phyloP scores from a whole-genome alignment of 2,329 filamentous ascomycete species.

The Penicillium sp. region DNA sequence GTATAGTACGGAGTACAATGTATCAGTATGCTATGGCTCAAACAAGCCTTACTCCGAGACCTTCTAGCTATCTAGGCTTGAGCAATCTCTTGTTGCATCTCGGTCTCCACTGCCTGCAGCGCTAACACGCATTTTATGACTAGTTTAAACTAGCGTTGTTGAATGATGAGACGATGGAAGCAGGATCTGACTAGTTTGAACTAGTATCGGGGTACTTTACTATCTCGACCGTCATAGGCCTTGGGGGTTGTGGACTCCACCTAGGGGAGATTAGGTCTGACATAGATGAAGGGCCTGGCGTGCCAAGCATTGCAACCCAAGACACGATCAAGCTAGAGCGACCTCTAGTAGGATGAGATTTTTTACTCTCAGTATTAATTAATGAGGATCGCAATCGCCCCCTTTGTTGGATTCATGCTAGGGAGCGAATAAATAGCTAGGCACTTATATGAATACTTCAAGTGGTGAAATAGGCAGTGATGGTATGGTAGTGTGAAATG shows the following conservation, averaged over 20 bases:
- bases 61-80: background rate
- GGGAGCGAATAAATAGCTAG: too few species aligned
- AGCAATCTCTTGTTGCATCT: background rate
- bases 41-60: background rate
- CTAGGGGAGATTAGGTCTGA: slow-evolving; percentile 19
- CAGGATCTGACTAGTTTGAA: background rate
- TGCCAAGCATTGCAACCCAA: slow-evolving; percentile 15
- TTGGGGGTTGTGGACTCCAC: background rate
- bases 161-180: background rate
- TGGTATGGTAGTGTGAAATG: too few species aligned
- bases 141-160: background rate
- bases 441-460: too few species aligned
- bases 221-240: background rate
- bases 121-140: background rate
- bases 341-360: too few species aligned
- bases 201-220: background rate
- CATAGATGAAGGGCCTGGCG: slow-evolving; percentile 21
- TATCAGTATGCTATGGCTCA: background rate
- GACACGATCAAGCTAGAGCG: background rate
- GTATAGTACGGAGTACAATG: background rate
- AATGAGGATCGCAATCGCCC: too few species aligned
- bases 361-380: too few species aligned
- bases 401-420: too few species aligned
- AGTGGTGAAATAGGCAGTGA: too few species aligned
- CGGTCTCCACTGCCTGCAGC: slow-evolving; percentile 9